Base-by-base conservation (phyloP, 257 asterid genomes). In the Forsythia suspensa region DNA sequence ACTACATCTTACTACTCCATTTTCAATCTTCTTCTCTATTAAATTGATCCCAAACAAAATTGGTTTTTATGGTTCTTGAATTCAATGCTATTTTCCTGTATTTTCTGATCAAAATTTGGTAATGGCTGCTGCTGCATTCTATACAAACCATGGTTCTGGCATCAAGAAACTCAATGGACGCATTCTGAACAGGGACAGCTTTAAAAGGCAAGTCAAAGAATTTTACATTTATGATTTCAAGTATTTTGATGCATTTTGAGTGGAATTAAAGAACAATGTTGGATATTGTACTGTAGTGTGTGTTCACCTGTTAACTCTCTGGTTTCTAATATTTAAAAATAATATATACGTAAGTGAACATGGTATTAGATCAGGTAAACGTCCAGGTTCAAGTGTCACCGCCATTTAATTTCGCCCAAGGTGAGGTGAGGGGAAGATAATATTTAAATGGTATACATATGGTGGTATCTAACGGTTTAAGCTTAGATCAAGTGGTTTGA, bases 101-200 rank as follows among this genome's bases (percentile, higher is more conserved):
- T 57, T 61, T 20, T 21, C 12, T 61, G 68, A 20, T 61, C 5
- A 61, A 21, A 59, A 21, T 61, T 61, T 61, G 68, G 15, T 21
- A 71, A 70, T 70, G 74, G 74, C 75, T 3, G 57, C 75, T 38
- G 63, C 81, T 20, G 8, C 84, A 15, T 79, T 80, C 21, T 46
- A 71, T 10, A 46, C 73, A 18, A 67, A 42, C 59, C 71, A 74
- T 18, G 77, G 55, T 70, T 74, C 18, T 43, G 80, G 73, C 24
- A 16, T 55, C 75, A 73, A 40, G 51, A 68, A 72, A 29, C 75
- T 76, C 46, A 65, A 16, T 39, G 38, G 71, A 2, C 20, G 43
- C 71, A n/a, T 59, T 77, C 66, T 79, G 12, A 41, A 61, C 34
- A 38, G 75, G 16, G 71, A 52, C 55, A n/a, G 24, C 44, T 1